A percentile compares a stretch with the other conserved stretches of the same genome.
phyloP scores from a whole-genome alignment of 108 stramenopile species.

The Stephanodiscus minutulus region DNA sequence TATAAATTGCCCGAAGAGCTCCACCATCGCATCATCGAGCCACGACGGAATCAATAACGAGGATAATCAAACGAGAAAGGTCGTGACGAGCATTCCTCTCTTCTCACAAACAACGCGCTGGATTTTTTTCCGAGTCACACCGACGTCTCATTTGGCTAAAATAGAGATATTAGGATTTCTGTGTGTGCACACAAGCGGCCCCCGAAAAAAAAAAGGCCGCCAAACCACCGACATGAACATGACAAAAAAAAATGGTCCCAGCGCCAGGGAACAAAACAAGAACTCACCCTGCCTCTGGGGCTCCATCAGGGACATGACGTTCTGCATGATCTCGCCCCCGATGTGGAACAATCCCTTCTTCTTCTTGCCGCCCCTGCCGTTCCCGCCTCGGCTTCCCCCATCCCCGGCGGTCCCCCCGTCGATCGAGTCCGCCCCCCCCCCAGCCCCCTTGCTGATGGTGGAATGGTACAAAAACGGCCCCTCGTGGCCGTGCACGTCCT shows the following conservation, averaged over 20 bases:
- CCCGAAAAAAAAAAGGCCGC: background rate
- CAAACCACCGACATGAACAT: too few species aligned
- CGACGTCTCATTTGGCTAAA: background rate
- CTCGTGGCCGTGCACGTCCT: conserved; percentile 68
- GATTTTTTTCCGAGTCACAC: too few species aligned
- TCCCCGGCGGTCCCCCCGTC: too few species aligned
- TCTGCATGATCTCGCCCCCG: conserved; percentile 39
- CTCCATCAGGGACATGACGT: conserved; percentile 26
- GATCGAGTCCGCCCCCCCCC: background rate
- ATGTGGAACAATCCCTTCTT: conserved; percentile 46
- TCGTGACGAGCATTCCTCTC: too few species aligned
- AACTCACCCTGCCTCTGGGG: conserved; percentile 41
- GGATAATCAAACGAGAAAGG: background rate
- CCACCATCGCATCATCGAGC: too few species aligned
- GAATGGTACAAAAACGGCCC: background rate
- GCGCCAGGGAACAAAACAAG: too few species aligned
- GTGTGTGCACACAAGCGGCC: background rate
- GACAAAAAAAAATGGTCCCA: too few species aligned
- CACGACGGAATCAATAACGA: background rate
- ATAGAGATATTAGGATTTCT: background rate
- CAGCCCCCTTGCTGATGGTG: background rate
- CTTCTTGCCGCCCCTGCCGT: conserved; percentile 13
- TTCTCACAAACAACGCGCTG: background rate
- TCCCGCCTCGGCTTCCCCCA: background rate
- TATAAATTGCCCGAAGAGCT: too few species aligned